A percentile compares a stretch with the other conserved stretches of the same genome.
Evolutionary conservation across 2,329 filamentous ascomycete genomes (phyloP).

Genomic region (Fusarium protoensiforme): DNA sequence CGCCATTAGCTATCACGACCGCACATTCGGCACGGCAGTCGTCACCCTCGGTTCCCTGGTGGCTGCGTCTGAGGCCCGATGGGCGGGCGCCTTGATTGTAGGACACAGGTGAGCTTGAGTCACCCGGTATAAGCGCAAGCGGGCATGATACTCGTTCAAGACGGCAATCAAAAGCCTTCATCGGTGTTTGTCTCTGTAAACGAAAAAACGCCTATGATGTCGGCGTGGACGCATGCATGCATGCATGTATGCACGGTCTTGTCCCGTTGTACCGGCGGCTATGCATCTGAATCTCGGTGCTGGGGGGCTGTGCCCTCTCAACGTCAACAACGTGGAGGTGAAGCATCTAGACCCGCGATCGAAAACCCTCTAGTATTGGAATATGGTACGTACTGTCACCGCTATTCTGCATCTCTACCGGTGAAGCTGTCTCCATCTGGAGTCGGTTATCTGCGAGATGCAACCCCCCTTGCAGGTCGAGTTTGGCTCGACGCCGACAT

Average conservation of each 20-base stretch:
- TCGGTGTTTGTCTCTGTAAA: background rate
- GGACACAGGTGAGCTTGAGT: background rate
- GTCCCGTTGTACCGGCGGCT: background rate
- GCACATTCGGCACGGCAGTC: background rate
- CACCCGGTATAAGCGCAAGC: background rate
- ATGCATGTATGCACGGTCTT: background rate
- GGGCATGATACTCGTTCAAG: background rate
- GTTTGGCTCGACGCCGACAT: background rate
- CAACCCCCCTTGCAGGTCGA: background rate
- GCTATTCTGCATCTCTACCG: constrained; percentile 15
- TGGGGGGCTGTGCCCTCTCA: background rate
- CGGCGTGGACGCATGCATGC: background rate
- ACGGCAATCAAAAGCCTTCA: background rate
- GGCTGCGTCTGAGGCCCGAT: background rate
- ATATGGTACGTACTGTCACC: constrained; percentile 36
- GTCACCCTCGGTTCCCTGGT: background rate
- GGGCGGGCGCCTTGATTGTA: background rate
- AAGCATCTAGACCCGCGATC: background rate
- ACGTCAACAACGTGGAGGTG: background rate
- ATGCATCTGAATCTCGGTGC: background rate
- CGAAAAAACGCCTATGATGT: background rate
- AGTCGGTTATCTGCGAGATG: background rate
- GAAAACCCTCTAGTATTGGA: background rate
- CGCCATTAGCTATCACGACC: background rate
- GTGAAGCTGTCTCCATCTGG: background rate